phyloP scores from a whole-genome alignment of 805 yeast genomes.

The Metschnikowia proteae region DNA sequence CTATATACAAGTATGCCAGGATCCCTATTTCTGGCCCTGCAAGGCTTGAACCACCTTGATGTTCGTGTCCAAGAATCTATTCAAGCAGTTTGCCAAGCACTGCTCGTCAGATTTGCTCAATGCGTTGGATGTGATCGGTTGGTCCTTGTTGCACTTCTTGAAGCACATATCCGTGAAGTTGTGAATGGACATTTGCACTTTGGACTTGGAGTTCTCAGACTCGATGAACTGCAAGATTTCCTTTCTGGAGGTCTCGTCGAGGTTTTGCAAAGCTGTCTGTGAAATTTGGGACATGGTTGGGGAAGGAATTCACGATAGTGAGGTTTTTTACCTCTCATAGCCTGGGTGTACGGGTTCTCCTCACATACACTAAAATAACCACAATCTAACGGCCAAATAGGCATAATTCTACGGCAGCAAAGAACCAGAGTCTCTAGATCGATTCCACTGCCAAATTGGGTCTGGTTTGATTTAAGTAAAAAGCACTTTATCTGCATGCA shows the following conservation, averaged over 20 bases:
- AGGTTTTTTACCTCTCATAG: not conserved
- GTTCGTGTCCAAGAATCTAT: conserved; percentile 83
- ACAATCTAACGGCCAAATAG: not conserved
- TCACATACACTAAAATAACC: not conserved
- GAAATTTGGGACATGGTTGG: conserved; percentile 32
- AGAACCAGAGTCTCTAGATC: too few relatives aligned
- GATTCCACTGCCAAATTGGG: too few relatives aligned
- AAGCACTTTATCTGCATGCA: not conserved
- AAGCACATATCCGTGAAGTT: conserved; percentile 87
- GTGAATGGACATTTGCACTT: conserved; percentile 83
- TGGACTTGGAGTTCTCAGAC: conserved; percentile 79
- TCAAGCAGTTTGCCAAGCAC: conserved; percentile 78
- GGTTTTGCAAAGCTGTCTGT: conserved; percentile 33
- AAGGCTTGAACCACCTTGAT: conserved; percentile 68
- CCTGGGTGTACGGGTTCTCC: conserved; percentile 12
- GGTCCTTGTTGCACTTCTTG: conserved; percentile 67
- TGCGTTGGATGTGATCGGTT: conserved; percentile 42
- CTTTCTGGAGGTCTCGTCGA: conserved; percentile 66
- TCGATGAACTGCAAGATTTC: conserved; percentile 76
- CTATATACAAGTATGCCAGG: conserved; percentile 8
- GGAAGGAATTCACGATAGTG: not conserved
- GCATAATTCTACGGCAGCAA: not conserved
- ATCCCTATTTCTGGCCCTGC: conserved; percentile 30
- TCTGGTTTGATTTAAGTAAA: not conserved
- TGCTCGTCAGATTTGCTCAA: conserved; percentile 59